These are phyloP conservation scores for Friedmanniomyces simplex DNA, from an alignment of 495 filamentous ascomycete species.

Conservation along the genomic window DNA sequence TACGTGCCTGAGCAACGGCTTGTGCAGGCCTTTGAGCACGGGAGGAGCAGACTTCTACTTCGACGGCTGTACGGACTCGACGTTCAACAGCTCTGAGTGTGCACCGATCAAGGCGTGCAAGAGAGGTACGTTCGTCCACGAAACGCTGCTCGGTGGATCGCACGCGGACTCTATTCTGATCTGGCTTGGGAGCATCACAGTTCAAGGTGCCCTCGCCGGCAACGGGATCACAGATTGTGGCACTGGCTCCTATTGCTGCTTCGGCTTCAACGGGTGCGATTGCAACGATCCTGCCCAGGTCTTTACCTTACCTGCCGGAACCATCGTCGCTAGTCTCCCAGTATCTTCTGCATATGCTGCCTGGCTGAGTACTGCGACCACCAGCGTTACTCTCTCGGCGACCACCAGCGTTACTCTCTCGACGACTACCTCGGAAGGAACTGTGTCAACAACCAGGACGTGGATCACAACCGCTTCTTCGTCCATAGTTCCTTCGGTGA, in stretches of 20 bases:
- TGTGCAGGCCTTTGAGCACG: background rate
- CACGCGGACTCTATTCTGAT: no score
- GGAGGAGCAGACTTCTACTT: background rate
- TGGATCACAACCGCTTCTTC: background rate
- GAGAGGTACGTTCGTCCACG: background rate
- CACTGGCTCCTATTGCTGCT: background rate
- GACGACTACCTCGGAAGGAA: background rate
- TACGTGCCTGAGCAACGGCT: background rate
- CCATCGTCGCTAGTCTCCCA: background rate
- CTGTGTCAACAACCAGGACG: background rate
- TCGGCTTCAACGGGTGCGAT: background rate
- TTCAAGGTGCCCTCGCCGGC: background rate
- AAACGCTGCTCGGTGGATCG: no score
- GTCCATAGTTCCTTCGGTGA: background rate
- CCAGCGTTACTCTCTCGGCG: background rate
- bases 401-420: background rate
- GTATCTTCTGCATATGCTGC: background rate
- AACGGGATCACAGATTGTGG: background rate
- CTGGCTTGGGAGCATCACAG: no score
- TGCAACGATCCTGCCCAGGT: background rate
- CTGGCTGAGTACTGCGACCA: background rate
- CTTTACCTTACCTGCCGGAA: background rate
- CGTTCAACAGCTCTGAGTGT: background rate
- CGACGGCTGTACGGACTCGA: background rate
- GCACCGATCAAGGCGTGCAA: background rate